Evolutionary conservation across 2,329 filamentous ascomycete species (phyloP).

Genomic region (Elsinoe ampelina): DNA sequence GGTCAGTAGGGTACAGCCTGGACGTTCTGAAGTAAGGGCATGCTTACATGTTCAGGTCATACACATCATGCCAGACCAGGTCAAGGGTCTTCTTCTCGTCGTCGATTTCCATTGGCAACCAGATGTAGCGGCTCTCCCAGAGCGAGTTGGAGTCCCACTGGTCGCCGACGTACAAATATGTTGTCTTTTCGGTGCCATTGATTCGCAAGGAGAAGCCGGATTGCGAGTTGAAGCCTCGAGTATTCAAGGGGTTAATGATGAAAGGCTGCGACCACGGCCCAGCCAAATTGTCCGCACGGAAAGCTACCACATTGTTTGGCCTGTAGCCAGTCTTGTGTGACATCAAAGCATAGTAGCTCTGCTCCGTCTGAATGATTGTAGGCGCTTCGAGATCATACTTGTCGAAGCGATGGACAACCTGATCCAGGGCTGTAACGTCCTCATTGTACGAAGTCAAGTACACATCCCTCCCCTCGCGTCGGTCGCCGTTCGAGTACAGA

Average conservation of each 20-base stretch:
- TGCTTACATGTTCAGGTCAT: conserved; percentile 42
- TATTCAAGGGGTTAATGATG: conserved; percentile 48
- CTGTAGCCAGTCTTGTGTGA: conserved; percentile 55
- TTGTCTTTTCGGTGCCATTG: conserved; percentile 29
- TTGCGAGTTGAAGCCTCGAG: conserved; percentile 52
- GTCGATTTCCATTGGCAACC: conserved; percentile 46
- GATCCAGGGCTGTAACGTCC: conserved; percentile 42
- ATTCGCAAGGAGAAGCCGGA: conserved; percentile 49
- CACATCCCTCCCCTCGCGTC: conserved; percentile 46
- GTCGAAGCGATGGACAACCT: conserved; percentile 46
- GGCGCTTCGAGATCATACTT: conserved; percentile 54
- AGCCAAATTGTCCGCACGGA: conserved; percentile 46
- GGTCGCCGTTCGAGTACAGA: conserved; percentile 52
- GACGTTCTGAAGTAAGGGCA: not conserved
- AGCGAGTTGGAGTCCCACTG: conserved; percentile 52
- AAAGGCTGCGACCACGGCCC: conserved; percentile 55
- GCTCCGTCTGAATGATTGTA: conserved; percentile 51
- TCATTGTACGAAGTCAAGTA: conserved; percentile 48
- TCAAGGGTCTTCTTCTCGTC: conserved; percentile 43
- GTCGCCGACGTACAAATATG: conserved; percentile 54
- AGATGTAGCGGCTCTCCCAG: conserved; percentile 50
- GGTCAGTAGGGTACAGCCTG: not conserved
- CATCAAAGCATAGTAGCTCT: conserved; percentile 52
- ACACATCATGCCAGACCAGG: conserved; percentile 47
- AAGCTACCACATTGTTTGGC: conserved; percentile 55